These are phyloP conservation scores for Lipomyces anomalus DNA, from an alignment of 805 yeast genomes.

Conservation along the genomic window DNA sequence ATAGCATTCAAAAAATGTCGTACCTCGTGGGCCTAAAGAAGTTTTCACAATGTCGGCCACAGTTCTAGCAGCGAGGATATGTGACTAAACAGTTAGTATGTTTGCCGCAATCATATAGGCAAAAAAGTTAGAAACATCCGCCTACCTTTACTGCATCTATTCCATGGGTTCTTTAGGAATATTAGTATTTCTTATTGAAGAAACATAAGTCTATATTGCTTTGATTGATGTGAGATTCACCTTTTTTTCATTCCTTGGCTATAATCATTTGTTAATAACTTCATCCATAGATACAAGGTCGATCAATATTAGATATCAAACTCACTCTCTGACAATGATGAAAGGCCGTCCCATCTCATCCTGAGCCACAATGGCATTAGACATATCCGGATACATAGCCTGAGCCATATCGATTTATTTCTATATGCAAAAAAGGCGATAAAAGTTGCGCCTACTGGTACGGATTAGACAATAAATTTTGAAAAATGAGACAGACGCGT, in stretches of 20 bases:
- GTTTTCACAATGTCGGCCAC: conserved; percentile 90
- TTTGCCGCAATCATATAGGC: background rate
- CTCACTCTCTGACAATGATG: conserved; percentile 87
- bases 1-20: background rate
- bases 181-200: background rate
- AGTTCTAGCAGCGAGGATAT: conserved; percentile 89
- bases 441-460: too few species aligned
- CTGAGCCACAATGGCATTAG: conserved; percentile 97
- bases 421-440: too few species aligned
- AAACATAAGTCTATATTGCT: background rate
- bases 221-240: conserved; percentile 5
- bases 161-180: conserved; percentile 56
- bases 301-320: conserved; percentile 21
- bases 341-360: conserved; percentile 99
- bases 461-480: too few species aligned
- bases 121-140: background rate
- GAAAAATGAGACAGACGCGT: too few species aligned
- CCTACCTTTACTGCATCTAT: conserved; percentile 58
- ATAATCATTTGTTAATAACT: conserved; percentile 5
- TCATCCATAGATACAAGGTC: background rate
- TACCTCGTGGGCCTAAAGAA: conserved; percentile 88
- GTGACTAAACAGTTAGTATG: conserved; percentile 49
- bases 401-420: conserved; percentile 34
- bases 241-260: conserved; percentile 39
- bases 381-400: conserved; percentile 63